Conservation (phyloP, 495 filamentous ascomycete species). For the Daldinia caldariorum region DNA sequence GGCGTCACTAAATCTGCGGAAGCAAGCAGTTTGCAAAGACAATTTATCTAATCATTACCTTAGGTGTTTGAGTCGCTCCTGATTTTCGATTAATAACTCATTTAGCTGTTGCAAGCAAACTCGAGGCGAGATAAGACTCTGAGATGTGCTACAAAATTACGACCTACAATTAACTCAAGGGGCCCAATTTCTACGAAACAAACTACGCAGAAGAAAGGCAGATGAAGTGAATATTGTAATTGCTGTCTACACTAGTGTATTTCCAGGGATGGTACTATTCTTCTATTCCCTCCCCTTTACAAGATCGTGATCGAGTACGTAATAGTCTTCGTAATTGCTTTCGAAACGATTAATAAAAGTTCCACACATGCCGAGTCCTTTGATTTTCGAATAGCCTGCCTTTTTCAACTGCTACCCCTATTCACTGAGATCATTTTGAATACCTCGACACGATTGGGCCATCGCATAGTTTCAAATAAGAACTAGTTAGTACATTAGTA, state of each 20-base stretch:
- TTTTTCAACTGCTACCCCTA: not conserved
- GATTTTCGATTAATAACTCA: not conserved
- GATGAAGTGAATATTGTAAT: too few species aligned
- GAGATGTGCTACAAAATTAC: not conserved
- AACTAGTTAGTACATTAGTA: not conserved
- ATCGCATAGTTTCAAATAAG: slow-evolving; percentile 3
- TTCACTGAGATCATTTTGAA: not conserved
- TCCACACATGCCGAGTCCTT: not conserved
- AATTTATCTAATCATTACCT: not conserved
- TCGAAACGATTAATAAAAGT: not conserved
- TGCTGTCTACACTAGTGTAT: too few species aligned
- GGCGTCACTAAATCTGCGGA: not conserved
- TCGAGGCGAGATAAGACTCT: not conserved
- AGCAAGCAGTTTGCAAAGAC: not conserved
- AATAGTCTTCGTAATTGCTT: not conserved
- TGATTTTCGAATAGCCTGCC: slow-evolving; percentile 1
- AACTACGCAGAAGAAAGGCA: not conserved
- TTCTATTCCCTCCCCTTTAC: not conserved
- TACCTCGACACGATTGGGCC: slow-evolving; percentile 22
- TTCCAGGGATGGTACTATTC: too few species aligned
- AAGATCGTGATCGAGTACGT: not conserved
- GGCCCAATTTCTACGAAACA: not conserved
- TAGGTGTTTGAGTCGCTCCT: too few species aligned
- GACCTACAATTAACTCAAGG: not conserved
- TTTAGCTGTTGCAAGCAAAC: not conserved